Evolutionary conservation across 805 yeast genomes (phyloP), one percentile per base, ranked within the genome.

Genomic region (Metschnikowia reukaufii): DNA sequence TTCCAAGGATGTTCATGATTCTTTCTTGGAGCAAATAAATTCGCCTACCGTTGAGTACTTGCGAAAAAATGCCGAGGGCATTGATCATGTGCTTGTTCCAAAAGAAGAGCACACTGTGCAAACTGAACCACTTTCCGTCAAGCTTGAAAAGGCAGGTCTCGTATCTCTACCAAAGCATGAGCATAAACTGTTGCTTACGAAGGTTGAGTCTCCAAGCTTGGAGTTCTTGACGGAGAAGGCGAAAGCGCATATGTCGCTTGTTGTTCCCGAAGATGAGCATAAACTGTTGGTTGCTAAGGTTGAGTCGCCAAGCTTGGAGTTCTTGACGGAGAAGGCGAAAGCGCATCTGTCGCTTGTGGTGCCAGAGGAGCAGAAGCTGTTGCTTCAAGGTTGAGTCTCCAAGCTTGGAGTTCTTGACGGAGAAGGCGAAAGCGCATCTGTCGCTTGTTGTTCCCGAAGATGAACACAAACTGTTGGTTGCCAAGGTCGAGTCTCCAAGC

Each of bases 41-140:
- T 20, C 44, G 8, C 67, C 67, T 1, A 52, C 55, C 2, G 23
- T 64, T 5, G 57, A 58, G 4, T 54, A 59, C 19, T 46, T 66
- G 35, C 56, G 51, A n/a, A 52, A 57, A 15, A 62, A 58, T 16
- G 65, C 72, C 4, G 33, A 55, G 7, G 43, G 48, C 7, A 20
- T 36, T 10, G 41, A 39, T 10, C 48, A 50, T n/a, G 39, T 9
- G 2, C 15, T 55, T 4, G 52, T 59, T 17, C 9, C 53, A 1
- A 30, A 39, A 4, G 52, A 48, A 4, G 37, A 40, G 23, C 39
- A 44, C 10, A 18, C 7, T 4, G 17, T 17, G 6, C 21, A 21
- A 2, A 35, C 17, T 2, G 49, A 44, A 29, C 54, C 57, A 16
- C 44, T 53, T 20, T 44, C 39, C 13, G 36, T 19, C n/a, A 49